phyloP scores from a whole-genome alignment of 371 early-diverging fungal genomes.

The Lichtheimia corymbifera region DNA sequence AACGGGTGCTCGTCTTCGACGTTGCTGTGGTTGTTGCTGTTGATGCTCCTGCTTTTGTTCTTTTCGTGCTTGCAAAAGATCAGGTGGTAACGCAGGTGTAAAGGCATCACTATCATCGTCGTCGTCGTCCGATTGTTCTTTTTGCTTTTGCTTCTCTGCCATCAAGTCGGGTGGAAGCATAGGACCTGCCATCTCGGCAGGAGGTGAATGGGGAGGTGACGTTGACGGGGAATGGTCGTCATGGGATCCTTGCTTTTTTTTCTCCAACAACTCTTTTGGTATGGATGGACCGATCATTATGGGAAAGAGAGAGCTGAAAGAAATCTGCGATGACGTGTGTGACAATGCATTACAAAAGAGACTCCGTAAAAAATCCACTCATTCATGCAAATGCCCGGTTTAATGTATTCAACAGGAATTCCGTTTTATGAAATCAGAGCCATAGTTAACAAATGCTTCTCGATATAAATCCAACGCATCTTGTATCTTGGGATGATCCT shows the following conservation, averaged over 20 bases:
- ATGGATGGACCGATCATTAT: conserved; percentile 32
- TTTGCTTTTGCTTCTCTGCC: not conserved
- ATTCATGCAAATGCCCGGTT: too few species aligned
- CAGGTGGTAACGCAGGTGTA: conserved; percentile 62
- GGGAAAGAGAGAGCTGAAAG: not conserved
- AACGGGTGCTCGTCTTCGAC: conserved; percentile 40
- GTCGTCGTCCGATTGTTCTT: not conserved
- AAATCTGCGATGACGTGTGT: too few species aligned
- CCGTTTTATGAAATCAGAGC: too few species aligned
- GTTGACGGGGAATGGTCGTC: not conserved
- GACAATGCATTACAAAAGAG: too few species aligned
- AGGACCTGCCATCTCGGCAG: not conserved
- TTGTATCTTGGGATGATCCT: too few species aligned
- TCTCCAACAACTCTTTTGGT: conserved; percentile 29
- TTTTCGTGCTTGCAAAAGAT: conserved; percentile 44
- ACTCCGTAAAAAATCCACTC: too few species aligned
- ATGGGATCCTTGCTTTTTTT: conserved; percentile 12
- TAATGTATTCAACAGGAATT: too few species aligned
- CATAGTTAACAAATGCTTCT: too few species aligned
- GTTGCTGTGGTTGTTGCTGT: conserved; percentile 5
- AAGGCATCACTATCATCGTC: conserved; percentile 41
- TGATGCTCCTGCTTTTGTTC: conserved; percentile 10
- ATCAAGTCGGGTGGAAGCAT: not conserved
- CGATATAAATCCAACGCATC: too few species aligned
- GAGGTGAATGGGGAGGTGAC: conserved; percentile 1